These are phyloP conservation scores for Diplodia intermedia DNA, from an alignment of 2,329 filamentous ascomycete genomes.

Conservation along the genomic window DNA sequence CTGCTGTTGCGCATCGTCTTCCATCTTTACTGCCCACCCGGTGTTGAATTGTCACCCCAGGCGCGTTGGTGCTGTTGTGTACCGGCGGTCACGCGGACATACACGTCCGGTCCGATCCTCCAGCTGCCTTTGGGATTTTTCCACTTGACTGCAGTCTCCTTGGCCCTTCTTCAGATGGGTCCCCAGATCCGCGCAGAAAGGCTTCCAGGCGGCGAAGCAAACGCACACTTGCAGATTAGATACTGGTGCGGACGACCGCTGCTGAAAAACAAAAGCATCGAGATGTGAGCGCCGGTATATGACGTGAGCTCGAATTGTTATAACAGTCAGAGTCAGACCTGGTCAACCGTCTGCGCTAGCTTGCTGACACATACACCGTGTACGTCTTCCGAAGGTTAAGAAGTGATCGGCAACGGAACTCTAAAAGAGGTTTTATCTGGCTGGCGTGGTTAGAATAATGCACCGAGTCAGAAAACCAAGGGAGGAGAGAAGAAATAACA, in stretches of 20 bases:
- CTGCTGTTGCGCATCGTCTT: too few species aligned
- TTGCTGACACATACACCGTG: not conserved
- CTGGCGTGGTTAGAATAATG: not conserved
- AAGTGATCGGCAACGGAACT: not conserved
- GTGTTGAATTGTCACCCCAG: not conserved
- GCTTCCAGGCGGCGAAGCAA: too few species aligned
- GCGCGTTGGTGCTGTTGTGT: not conserved
- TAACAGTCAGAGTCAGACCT: not conserved
- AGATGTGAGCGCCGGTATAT: not conserved
- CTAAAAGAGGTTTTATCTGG: not conserved
- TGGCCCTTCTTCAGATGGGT: not conserved
- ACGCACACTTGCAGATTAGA: too few species aligned
- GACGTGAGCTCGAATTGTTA: not conserved
- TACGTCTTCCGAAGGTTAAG: not conserved
- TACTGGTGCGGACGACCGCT: too few species aligned
- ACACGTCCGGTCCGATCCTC: not conserved
- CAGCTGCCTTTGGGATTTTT: not conserved
- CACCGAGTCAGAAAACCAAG: not conserved
- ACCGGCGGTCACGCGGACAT: too few species aligned
- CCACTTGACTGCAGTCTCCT: not conserved
- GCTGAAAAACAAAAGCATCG: not conserved
- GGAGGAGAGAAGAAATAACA: not conserved
- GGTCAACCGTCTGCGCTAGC: not conserved
- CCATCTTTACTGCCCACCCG: too few species aligned
- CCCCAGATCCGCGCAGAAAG: too few species aligned